phyloP scores from a whole-genome alignment of 768 basidiomycete species.

The Candolleomyces eurysporus region DNA sequence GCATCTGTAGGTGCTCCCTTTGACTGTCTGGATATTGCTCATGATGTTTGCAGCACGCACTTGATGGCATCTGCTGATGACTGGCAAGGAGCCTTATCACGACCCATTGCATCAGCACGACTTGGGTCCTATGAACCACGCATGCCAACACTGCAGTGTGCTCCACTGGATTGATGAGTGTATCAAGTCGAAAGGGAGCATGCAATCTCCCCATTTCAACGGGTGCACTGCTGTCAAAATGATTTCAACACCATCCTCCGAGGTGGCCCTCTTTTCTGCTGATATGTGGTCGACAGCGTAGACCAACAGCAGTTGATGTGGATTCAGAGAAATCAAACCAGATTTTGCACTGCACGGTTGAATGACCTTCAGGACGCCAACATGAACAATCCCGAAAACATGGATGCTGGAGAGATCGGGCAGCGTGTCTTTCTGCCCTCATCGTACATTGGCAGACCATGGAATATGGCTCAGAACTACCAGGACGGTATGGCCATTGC shows the following conservation, averaged over 20 bases:
- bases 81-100: conserved; percentile 8
- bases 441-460: conserved; percentile 36
- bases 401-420: conserved; percentile 22
- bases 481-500: conserved; percentile 49
- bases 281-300: conserved; percentile 41
- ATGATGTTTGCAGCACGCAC: no score
- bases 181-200: no score
- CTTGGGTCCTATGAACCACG: conserved; percentile 3
- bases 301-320: conserved; percentile 40
- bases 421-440: conserved; percentile 30
- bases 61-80: not conserved
- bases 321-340: conserved; percentile 31
- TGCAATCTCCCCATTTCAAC: no score
- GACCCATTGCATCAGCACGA: not conserved
- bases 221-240: conserved; percentile 19
- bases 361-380: not conserved
- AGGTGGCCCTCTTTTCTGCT: conserved; percentile 40
- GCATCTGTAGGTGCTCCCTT: no score
- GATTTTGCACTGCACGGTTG: conserved; percentile 33
- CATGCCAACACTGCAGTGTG: not conserved
- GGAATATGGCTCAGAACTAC: conserved; percentile 45
- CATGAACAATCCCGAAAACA: conserved; percentile 21
- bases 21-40: no score
- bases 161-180: no score
- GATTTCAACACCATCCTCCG: conserved; percentile 30